Evolutionary conservation across 2,329 filamentous ascomycete species (phyloP).

Genomic region (Rutstroemia sp.): DNA sequence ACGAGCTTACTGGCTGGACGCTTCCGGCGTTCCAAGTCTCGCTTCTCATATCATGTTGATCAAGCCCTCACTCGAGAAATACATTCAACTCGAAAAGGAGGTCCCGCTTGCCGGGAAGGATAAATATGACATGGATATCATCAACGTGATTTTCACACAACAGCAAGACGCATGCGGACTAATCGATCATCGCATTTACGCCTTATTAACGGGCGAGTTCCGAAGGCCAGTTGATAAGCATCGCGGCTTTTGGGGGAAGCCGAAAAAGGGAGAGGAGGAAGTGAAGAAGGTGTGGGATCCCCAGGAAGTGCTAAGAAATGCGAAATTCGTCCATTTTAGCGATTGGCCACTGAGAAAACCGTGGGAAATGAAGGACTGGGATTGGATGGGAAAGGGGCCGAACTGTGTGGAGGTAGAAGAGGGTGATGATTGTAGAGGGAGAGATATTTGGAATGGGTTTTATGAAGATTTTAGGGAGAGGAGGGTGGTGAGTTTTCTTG

Average conservation of each 20-base stretch:
- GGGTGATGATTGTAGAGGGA: slow-evolving; percentile 18
- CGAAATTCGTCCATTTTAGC: slow-evolving; percentile 52
- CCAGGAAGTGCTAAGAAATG: slow-evolving; percentile 39
- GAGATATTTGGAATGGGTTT: slow-evolving; percentile 22
- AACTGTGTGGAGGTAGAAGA: slow-evolving; percentile 14
- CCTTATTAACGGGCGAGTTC: slow-evolving; percentile 50
- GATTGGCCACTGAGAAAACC: slow-evolving; percentile 55
- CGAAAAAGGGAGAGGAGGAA: slow-evolving; percentile 14
- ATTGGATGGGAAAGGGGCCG: slow-evolving; percentile 10
- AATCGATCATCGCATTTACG: slow-evolving; percentile 49
- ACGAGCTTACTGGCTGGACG: slow-evolving; percentile 50
- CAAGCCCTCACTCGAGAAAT: slow-evolving; percentile 45
- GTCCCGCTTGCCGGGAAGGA: slow-evolving; percentile 17
- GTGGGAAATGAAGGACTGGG: slow-evolving; percentile 36
- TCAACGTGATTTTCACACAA: slow-evolving; percentile 19
- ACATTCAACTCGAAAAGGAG: slow-evolving; percentile 29
- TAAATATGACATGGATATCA: slow-evolving; percentile 54
- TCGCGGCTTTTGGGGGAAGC: slow-evolving; percentile 38
- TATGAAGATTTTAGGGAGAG: slow-evolving; percentile 23
- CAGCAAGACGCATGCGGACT: slow-evolving; percentile 37
- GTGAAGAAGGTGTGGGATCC: slow-evolving; percentile 40
- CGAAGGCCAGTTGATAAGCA: slow-evolving; percentile 39
- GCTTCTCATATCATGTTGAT: slow-evolving; percentile 51
- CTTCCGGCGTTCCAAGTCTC: slow-evolving; percentile 36
- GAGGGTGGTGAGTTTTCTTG: slow-evolving; percentile 12